These are phyloP conservation scores for Boletus bicolor DNA, from an alignment of 768 basidiomycete species.

Conservation along the genomic window DNA sequence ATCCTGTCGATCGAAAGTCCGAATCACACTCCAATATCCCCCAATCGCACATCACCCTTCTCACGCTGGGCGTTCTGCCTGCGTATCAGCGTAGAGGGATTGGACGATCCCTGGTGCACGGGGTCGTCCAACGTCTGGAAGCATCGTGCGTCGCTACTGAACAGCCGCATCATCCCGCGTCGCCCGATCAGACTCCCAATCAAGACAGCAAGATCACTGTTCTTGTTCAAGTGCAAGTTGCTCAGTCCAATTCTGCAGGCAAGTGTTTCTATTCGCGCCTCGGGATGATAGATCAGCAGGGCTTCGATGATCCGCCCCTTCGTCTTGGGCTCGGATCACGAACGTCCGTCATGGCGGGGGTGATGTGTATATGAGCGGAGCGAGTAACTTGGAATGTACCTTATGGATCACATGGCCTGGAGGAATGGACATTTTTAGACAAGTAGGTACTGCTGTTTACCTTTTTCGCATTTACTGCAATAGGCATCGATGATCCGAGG, in stretches of 20 bases:
- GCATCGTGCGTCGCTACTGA: neutral
- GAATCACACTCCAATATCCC: constrained; percentile 7
- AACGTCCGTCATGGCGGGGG: constrained; percentile 25
- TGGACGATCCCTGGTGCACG: constrained; percentile 28
- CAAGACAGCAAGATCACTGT: constrained; percentile 15
- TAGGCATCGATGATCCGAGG: no score
- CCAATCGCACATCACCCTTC: constrained; percentile 21
- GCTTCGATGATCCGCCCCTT: constrained; percentile 5
- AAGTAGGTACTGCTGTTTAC: no score
- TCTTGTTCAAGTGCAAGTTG: constrained; percentile 29
- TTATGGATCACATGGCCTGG: neutral
- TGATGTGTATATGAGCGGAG: constrained; percentile 20
- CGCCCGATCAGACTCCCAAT: neutral
- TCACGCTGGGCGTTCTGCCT: constrained; percentile 31
- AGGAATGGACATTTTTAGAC: neutral
- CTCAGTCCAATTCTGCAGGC: constrained; percentile 23
- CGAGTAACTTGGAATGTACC: neutral
- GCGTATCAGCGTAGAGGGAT: constrained; percentile 28
- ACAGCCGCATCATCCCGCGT: neutral
- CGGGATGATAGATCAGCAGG: constrained; percentile 27
- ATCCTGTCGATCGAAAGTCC: neutral
- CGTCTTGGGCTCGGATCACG: constrained; percentile 17
- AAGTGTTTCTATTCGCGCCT: constrained; percentile 28
- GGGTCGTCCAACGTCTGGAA: constrained; percentile 27
- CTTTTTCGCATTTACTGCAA: no score